These are phyloP conservation scores for Limonium bicolor DNA, from an alignment of 148 eudicot species.

Conservation along the genomic window DNA sequence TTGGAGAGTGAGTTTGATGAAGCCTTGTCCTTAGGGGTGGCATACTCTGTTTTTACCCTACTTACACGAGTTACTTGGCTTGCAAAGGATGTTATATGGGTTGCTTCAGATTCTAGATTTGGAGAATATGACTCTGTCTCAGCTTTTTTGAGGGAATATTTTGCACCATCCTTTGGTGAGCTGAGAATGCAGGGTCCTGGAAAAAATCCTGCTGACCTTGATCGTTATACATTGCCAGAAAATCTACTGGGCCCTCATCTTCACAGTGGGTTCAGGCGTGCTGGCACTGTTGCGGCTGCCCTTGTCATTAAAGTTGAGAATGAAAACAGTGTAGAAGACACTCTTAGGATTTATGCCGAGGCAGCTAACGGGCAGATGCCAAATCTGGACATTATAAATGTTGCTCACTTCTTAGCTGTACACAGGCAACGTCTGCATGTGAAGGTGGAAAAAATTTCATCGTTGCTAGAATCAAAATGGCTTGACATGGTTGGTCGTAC, in stretches of 20 bases:
- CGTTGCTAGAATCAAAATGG: constrained; percentile 48
- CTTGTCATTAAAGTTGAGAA: constrained; percentile 69
- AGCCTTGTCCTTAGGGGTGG: constrained; percentile 67
- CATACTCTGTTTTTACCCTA: constrained; percentile 61
- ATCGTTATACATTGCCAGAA: constrained; percentile 7
- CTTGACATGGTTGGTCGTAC: constrained; percentile 37
- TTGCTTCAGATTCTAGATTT: constrained; percentile 83
- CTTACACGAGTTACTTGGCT: constrained; percentile 79
- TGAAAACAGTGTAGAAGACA: constrained; percentile 29
- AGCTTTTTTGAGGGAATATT: constrained; percentile 76
- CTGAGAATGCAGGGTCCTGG: constrained; percentile 13
- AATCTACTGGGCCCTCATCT: constrained; percentile 14
- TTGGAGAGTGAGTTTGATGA: constrained; percentile 30
- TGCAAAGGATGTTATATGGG: constrained; percentile 95
- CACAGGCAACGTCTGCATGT: constrained; percentile 73
- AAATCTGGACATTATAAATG: constrained; percentile 86
- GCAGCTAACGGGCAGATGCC: constrained; percentile 99
- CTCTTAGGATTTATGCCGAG: constrained; percentile 72
- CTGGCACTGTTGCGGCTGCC: constrained; percentile 98
- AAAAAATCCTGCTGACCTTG: constrained; percentile 20
- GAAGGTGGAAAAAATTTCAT: constrained; percentile 55
- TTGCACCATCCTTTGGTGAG: constrained; percentile 43
- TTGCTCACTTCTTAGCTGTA: constrained; percentile 84
- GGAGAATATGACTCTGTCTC: constrained; percentile 80
- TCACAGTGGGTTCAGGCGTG: constrained; percentile 61